Percentiles rank a stretch among this genome's conserved stretches.
Conservation (phyloP, 306 rosid species). For the cucumber (Cucumis sativus) region Cucumber_9930_V3 NC_026658.2:17742501-17743000, state of each 20-base stretch:
- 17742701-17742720: slow-evolving; percentile 1
- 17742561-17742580: neutral
- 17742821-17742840: slow-evolving; percentile 2
- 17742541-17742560: neutral
- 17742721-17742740: neutral
- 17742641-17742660: slow-evolving; percentile 1
- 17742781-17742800: neutral
- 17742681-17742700: slow-evolving; percentile 5
- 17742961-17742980: slow-evolving; percentile 8
- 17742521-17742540: neutral
- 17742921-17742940: slow-evolving; percentile 1
- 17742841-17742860: neutral
- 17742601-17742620: neutral
- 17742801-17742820: slow-evolving; percentile 5
- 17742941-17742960: slow-evolving; percentile 3
- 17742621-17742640: slow-evolving; percentile 1
- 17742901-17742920: neutral
- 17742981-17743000: slow-evolving; percentile 5
- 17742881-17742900: neutral
- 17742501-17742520: neutral
- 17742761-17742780: neutral
- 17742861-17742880: neutral
- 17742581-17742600: slow-evolving; percentile 1
- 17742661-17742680: neutral
- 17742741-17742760: slow-evolving; percentile 9